Evolutionary conservation across 768 basidiomycete genomes (phyloP), one percentile per base, ranked within the genome.

Genomic region (Lactarius deliciosus): DNA sequence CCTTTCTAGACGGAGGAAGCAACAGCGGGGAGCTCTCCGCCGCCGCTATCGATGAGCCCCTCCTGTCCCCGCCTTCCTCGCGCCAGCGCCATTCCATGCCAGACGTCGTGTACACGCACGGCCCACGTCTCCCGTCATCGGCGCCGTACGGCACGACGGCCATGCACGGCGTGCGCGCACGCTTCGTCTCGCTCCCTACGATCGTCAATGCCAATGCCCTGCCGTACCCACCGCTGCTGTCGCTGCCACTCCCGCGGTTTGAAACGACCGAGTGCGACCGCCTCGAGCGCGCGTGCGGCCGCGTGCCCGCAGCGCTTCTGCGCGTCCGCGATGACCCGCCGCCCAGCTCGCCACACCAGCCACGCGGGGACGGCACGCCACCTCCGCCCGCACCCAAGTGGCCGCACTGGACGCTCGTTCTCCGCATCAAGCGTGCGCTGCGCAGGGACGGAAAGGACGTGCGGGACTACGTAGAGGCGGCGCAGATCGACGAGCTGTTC

Each of bases 241-340:
- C 25, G 47, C 66, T 18, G 30, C 57, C 1, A 9, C 41, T 41
- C 54, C 66, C n/a, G 18, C 32, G 57, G 15, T 43, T 64, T 6
- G 66, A 68, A 8, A 64, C 47, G 1, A 56, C 38, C 3, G 66
- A 68, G 34, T 64, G 66, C 4, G 66, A 68, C 10, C 66, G 66
- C 20, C 66, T 68, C 41, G 66, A 68, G 58, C 62, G 66, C 20
- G 66, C 66, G 2, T 68, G 66, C 16, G 66, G 66, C 10, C 66
- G 66, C 25, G 30, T 63, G 22, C 66, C 65, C 15, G 34, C 54
- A 0, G 58, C 53, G 2, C n/a, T 58, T 25, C 11, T 54, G 28
- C 61, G 57, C 30, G 25, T 63, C 20, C 57, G 65, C 11, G 65
- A 59, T 16, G 65, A 66, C 13, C 61, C 20, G 1, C 66, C 66